Conservation (phyloP, 176 grass and related monocot species). For the Oryza brachyantha region DNA sequence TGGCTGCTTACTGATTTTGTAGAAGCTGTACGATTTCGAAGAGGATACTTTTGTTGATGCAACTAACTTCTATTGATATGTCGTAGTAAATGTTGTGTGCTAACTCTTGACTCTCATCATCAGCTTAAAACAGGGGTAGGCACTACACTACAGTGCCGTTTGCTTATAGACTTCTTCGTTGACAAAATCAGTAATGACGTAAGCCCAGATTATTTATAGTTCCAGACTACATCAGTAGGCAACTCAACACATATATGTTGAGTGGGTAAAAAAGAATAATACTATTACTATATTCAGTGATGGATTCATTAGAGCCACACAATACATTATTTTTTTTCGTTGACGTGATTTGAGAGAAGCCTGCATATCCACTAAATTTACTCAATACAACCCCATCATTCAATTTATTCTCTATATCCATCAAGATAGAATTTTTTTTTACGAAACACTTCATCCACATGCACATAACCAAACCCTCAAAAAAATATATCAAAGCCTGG, state of each 20-base stretch:
- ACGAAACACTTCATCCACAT: background rate
- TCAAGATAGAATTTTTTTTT: background rate
- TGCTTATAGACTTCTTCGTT: background rate
- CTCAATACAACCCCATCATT: background rate
- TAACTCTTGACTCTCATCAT: background rate
- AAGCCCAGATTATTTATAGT: background rate
- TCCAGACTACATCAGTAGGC: background rate
- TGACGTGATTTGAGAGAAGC: background rate
- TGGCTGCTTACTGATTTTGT: slow-evolving; percentile 19
- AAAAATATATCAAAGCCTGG: background rate
- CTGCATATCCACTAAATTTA: background rate
- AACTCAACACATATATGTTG: background rate
- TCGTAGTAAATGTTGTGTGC: background rate
- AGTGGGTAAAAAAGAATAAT: background rate
- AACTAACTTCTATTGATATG: slow-evolving; percentile 9
- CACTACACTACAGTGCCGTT: background rate
- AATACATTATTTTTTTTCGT: background rate
- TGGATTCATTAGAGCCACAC: background rate
- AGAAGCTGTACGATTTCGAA: slow-evolving; percentile 7
- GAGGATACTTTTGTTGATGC: background rate
- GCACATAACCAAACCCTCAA: background rate
- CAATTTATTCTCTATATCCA: background rate
- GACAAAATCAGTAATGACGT: slow-evolving; percentile 19
- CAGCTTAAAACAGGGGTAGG: background rate
- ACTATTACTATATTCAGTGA: background rate